Base-by-base conservation (phyloP, 345 rosid genomes). In the Boechera divaricarpa region DNA sequence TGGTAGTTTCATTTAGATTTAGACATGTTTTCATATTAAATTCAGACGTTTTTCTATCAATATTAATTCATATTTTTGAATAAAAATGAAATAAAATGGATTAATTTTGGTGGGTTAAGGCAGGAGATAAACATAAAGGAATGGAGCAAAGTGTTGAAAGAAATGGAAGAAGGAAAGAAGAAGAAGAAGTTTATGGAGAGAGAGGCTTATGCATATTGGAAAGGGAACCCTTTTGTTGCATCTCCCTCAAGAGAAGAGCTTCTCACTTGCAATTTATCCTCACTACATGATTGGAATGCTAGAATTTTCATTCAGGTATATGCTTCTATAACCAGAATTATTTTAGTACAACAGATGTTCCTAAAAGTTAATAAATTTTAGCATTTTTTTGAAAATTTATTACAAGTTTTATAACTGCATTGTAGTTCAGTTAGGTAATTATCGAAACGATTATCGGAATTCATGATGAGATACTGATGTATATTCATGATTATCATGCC, bases 141-240 rank as follows among this genome's bases (percentile, higher is more conserved):
- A 53, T 93, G 96, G 98, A 78, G 77, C 12, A 70, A 33, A 42
- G 65, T 88, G 81, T 65, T 85, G 76, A 68, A 74, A 58, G 90
- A 82, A 53, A 41, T 91, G 63, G 82, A 73, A 78, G 79, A 81
- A 76, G 92, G 87, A 41, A 88, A 85, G 39, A 77, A 69, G 67
- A 68, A 64, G 77, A 82, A 6, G 16, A 85, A 67, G 31, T 93
- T 96, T 96, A 62, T 70, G 52, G 86, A 91, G 0, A 87, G 94
- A 68, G 85, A 85, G 35, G 89, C 93, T 18, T 84, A 88, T 49
- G 98, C 98, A 2, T 91, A 88, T 60, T 93, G 98, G 98, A 93
- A 87, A 49, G 98, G 98, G 7, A 93, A 93, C 63, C 95, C 95
- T 44, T 70, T 74, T 42, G 93, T 89, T 8, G 80, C 82, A 7